Base-by-base conservation (phyloP, 176 grass and related monocot genomes). In the Oryza longistaminata region DNA sequence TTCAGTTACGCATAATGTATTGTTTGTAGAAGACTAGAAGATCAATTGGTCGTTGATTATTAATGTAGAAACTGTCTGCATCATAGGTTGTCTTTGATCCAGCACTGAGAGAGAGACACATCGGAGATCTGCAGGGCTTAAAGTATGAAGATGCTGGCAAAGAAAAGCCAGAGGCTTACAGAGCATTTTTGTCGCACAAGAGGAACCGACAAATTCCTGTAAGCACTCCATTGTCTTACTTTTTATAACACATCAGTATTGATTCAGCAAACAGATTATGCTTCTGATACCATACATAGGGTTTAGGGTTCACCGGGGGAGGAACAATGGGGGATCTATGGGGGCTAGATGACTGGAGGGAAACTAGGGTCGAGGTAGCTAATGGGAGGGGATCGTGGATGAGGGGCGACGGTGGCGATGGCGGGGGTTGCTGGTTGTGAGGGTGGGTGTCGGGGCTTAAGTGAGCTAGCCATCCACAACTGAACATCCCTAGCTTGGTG, bases 81-180 rank as follows among this genome's bases (percentile, higher is more conserved):
- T 45, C 55, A 24, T 81, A 95, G 91, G 91, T 94, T 77, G 73
- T 92, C 72, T 82, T 96, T 3, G 83, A 96, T 75, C 72, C 78
- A 89, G 74, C 64, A 87, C 66, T 92, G 75, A 81, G 91, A 89
- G 96, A 99, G 83, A 92, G 93, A 60, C 70, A 94, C 70, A 89
- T 99, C 2, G 91, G 93, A 72, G 93, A 99, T 91, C 42, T 96
- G 39, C 96, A 96, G 74, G 96, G 96, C 19, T 73, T 94, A 87
- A 99, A 80, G 60, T 55, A 91, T 25, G 60, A 82, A 85, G 84
- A 88, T 89, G 90, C 91, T 84, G 81, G 44, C 75, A 92, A 66
- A 86, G 45, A 87, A 71, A 96, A 44, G 71, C 90, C 88, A 84
- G 68, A 81, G 43, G 91, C 96, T 75, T 96, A 96, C 87, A 86